A percentile compares a stretch with the other conserved stretches of the same genome.
Evolutionary conservation across 148 eudicot species (phyloP).

Genomic region (Vaccinium corymbosum): DNA sequence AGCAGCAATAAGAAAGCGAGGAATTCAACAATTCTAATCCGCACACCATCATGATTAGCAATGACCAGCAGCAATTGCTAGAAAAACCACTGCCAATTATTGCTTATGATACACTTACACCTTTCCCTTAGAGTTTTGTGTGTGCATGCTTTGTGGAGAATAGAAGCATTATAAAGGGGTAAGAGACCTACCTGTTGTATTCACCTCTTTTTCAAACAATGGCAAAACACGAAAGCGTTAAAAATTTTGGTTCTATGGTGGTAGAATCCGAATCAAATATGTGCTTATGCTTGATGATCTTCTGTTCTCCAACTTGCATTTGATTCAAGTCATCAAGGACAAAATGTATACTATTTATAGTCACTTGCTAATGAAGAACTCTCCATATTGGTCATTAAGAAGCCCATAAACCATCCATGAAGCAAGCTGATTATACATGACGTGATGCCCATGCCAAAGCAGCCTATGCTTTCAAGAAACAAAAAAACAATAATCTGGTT

Average conservation of each 20-base stretch:
- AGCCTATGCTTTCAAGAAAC: constrained; percentile 47
- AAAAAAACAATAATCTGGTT: background rate
- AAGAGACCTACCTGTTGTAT: background rate
- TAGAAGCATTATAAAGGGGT: background rate
- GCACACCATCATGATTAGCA: too few relatives aligned
- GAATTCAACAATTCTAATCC: background rate
- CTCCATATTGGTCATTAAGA: constrained; percentile 86
- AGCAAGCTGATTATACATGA: constrained; percentile 91
- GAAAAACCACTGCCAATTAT: too few relatives aligned
- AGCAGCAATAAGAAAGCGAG: background rate
- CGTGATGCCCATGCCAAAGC: constrained; percentile 99
- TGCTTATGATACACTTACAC: background rate
- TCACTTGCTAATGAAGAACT: constrained; percentile 85
- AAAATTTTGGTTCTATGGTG: background rate
- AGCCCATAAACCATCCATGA: constrained; percentile 98
- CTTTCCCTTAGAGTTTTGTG: background rate
- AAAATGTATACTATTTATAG: background rate
- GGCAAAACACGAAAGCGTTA: background rate
- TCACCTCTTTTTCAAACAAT: constrained; percentile 1
- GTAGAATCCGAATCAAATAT: background rate
- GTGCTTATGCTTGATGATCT: background rate
- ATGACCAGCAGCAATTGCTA: too few relatives aligned
- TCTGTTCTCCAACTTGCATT: background rate
- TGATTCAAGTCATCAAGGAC: constrained; percentile 7
- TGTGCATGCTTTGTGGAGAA: background rate